Base-by-base conservation (phyloP, 2,329 filamentous ascomycete species). In the Penicillium griseofulvum region DNA sequence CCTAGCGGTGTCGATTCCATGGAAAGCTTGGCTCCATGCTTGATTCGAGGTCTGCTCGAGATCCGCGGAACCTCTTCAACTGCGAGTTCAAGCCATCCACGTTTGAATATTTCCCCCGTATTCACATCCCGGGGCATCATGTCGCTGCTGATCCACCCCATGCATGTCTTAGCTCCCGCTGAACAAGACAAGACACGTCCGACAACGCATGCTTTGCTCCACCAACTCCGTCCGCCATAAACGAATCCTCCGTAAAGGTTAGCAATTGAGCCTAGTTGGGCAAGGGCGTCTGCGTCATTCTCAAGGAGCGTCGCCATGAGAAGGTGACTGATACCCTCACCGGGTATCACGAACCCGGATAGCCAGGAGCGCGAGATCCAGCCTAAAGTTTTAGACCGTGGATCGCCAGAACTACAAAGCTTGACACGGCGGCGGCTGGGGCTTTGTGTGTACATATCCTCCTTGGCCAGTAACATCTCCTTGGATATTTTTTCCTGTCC, bases 321-420 rank as follows among this genome's bases (percentile, higher is more conserved):
- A 26, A 84, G 74, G 54, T 84, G 78, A 37, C 75, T 78, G 19
- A 81, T 79, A 4, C 76, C 65, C 60, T 82, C 79, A 4, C 82
- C 82, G 0, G 83, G 82, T 36, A 84, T 65, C 1, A 84, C 73
- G 22, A 84, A 69, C 0, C 81, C 82, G 1, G 80, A 80, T 0
- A 84, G 71, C 73, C 80, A 84, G 8, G 79, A 79, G 28, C 81
- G 77, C 49, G 80, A 82, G 3, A 84, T 72, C 81, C 81, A 84
- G 10, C 81, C 80, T 34, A 79, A 74, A 28, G 76, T 68, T 24
- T 76, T 71, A 6, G 52, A 44, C 17, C 54, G 53, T 16, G 59
- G 52, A 36, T 56, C 50, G 12, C 59, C 56, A 24, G 54, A 36
- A 46, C 57, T 61, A 28, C 66, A 63, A 9, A 74, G 68, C 34